These are phyloP conservation scores for Starmerella tilneyi DNA, from an alignment of 805 yeast species.

Conservation along the genomic window DNA sequence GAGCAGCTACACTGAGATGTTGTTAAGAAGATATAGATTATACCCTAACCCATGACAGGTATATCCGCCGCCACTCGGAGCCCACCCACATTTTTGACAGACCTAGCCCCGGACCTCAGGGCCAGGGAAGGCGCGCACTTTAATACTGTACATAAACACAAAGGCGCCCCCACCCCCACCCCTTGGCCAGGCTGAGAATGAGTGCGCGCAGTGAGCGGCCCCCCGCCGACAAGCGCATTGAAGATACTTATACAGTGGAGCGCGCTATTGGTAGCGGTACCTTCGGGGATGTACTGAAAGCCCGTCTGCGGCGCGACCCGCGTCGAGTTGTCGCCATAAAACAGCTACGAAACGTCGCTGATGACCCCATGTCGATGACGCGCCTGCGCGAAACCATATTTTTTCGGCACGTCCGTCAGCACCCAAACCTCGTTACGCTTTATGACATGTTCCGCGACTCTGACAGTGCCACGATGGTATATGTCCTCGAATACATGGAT, in stretches of 20 bases:
- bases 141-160: neutral
- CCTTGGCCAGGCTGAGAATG: neutral
- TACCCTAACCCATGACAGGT: too few species aligned
- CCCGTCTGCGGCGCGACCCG: slow-evolving; percentile 10
- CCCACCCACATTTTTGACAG: too few species aligned
- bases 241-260: neutral
- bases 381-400: slow-evolving; percentile 33
- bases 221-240: neutral
- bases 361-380: slow-evolving; percentile 40
- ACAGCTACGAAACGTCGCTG: slow-evolving; percentile 47
- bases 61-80: too few species aligned
- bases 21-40: too few species aligned
- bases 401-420: slow-evolving; percentile 49
- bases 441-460: slow-evolving; percentile 73
- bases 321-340: slow-evolving; percentile 60
- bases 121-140: neutral
- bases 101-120: slow-evolving; percentile 1
- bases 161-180: neutral
- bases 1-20: too few species aligned
- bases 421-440: slow-evolving; percentile 60
- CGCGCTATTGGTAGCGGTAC: slow-evolving; percentile 23
- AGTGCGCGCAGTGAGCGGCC: neutral
- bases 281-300: slow-evolving; percentile 29
- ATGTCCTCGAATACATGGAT: slow-evolving; percentile 82
- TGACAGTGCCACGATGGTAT: slow-evolving; percentile 49